phyloP scores from a whole-genome alignment of 306 rosid genomes.

The Rubus parviflorus region DNA sequence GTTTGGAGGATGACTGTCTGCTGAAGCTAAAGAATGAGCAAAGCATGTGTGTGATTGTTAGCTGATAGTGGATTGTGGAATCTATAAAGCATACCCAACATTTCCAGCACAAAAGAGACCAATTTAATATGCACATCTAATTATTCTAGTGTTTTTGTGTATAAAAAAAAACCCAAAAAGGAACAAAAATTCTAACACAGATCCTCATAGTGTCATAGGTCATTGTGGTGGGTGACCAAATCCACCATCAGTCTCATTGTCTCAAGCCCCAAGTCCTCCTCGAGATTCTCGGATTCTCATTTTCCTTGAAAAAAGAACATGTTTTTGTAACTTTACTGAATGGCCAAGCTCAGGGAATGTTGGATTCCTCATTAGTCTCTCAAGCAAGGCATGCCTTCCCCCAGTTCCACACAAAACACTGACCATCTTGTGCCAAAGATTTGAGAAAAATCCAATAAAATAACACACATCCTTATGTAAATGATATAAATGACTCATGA shows the following conservation, averaged over 20 bases:
- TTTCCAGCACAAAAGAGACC: slow-evolving; percentile 56
- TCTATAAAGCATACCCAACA: slow-evolving; percentile 53
- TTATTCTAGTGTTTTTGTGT: neutral
- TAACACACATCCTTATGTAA: slow-evolving; percentile 18
- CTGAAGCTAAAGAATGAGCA: slow-evolving; percentile 39
- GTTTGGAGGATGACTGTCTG: slow-evolving; percentile 65
- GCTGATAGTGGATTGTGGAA: slow-evolving; percentile 49
- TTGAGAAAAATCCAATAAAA: slow-evolving; percentile 16
- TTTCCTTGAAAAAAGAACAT: slow-evolving; percentile 24
- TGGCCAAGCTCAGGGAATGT: slow-evolving; percentile 71
- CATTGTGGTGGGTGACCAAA: slow-evolving; percentile 76
- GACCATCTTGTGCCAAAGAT: slow-evolving; percentile 27
- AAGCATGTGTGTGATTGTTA: slow-evolving; percentile 33
- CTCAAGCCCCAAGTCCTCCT: slow-evolving; percentile 47
- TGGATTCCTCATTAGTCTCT: slow-evolving; percentile 49
- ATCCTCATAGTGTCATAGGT: slow-evolving; percentile 38
- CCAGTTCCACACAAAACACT: slow-evolving; percentile 26
- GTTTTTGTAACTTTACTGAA: slow-evolving; percentile 47
- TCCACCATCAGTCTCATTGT: slow-evolving; percentile 45
- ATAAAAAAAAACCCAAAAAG: neutral
- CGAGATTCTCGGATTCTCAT: slow-evolving; percentile 91
- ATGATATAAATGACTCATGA: slow-evolving; percentile 22
- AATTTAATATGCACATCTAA: slow-evolving; percentile 8
- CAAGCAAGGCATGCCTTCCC: slow-evolving; percentile 35
- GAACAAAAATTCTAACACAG: slow-evolving; percentile 26